Base-by-base conservation (phyloP, 2,329 filamentous ascomycete genomes). In the Curvularia spicifera region DNA sequence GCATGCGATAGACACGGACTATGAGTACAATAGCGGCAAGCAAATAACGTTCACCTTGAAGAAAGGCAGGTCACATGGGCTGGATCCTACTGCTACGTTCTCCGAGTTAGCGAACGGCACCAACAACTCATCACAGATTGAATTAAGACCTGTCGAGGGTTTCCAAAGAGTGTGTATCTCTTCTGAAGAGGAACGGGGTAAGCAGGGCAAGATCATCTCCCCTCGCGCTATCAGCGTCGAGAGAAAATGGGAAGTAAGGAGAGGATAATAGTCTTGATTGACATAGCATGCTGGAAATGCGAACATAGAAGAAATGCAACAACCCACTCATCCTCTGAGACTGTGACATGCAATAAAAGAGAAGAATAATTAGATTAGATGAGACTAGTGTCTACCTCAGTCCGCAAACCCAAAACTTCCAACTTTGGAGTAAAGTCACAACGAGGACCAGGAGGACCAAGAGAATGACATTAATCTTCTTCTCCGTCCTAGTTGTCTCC, bases 81-180 rank as follows among this genome's bases (percentile, higher is more conserved):
- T n/a, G 15, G 43, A 53, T 13, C 54, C 54, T 1, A 52, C 43
- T 1, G 49, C 42, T 2, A 57, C 54, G 0, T 51, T 51, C 37
- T 53, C 56, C 3, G 56, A 56, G 28, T 22, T 58, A 7, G 28
- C 37, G 1, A 45, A 58, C 4, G n/a, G 48, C 3, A 45, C 33
- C 1, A 31, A 54, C 7, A 43, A 57, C 31, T 57, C 49, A 5
- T 57, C 54, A n/a, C 33, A 57, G 18, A 47, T 57, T n/a, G 39
- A 53, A n/a, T 9, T 57, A 15, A 43, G 45, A 20, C 53, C 53
- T 22, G 39, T 44, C 0, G 48, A 50, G 37, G 24, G 20, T 18
- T n/a, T 33, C 2, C 37, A 44, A 20, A 31, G 18, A 9, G 37
- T 43, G 13, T 33, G 28, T 12, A 43, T 51, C 4, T 51, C 49